Percentiles rank a stretch among this genome's conserved stretches.
Conservation (phyloP, 75 land plant genomes). For the Selaginella tamariscina region DNA sequence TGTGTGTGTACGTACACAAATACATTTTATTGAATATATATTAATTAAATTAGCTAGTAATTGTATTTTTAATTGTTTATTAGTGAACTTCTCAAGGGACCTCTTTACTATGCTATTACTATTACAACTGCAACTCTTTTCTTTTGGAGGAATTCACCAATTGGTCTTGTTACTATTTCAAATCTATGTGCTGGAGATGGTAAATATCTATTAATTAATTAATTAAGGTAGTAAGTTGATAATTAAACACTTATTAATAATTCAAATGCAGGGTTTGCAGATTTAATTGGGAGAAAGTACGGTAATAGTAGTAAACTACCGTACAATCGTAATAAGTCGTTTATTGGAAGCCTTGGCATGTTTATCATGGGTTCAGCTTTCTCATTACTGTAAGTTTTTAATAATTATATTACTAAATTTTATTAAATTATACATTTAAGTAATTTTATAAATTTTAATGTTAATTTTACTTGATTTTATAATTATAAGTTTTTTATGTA, state of each 20-base stretch:
- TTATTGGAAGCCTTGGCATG: constrained; percentile 69
- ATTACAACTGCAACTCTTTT: constrained; percentile 43
- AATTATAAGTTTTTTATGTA: too few species aligned
- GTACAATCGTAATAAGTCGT: constrained; percentile 63
- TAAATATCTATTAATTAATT: constrained; percentile 4
- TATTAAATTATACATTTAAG: too few species aligned
- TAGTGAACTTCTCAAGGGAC: constrained; percentile 82
- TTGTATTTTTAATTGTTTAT: neutral
- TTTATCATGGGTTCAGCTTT: constrained; percentile 43
- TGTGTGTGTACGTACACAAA: neutral
- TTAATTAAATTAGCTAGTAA: neutral
- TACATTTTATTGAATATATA: neutral
- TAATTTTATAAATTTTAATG: too few species aligned
- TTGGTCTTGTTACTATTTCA: constrained; percentile 48
- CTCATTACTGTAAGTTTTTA: constrained; percentile 44
- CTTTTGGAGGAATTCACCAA: constrained; percentile 62
- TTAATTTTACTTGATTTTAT: too few species aligned
- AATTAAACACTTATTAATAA: too few species aligned
- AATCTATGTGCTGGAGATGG: constrained; percentile 91
- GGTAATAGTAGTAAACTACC: constrained; percentile 64
- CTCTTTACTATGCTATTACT: constrained; percentile 60
- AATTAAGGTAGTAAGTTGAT: neutral
- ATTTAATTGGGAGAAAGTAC: constrained; percentile 68
- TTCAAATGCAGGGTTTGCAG: constrained; percentile 62
- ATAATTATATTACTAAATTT: neutral